Evolutionary conservation across 768 basidiomycete species (phyloP).

Genomic region (Fistulinella prunicolor): DNA sequence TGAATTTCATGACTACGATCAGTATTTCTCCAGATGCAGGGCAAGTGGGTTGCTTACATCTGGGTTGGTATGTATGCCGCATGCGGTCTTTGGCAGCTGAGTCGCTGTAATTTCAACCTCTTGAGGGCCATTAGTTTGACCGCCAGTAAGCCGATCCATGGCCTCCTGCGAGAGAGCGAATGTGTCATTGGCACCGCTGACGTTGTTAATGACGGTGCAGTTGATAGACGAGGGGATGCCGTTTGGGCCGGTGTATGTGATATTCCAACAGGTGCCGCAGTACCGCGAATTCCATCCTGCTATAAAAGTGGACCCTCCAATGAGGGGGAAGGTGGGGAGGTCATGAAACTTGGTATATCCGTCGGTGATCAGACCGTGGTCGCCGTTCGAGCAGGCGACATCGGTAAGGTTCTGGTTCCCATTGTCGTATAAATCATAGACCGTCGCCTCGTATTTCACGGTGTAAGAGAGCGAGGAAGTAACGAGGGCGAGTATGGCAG

Average conservation of each 20-base stretch:
- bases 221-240: constrained; percentile 39
- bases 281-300: constrained; percentile 42
- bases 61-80: constrained; percentile 12
- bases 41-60: too few species aligned
- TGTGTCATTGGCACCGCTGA: constrained; percentile 22
- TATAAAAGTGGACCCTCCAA: constrained; percentile 54
- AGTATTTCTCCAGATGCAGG: too few species aligned
- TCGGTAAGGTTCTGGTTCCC: constrained; percentile 35
- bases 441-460: constrained; percentile 30
- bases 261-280: constrained; percentile 61
- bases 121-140: constrained; percentile 22
- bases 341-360: constrained; percentile 48
- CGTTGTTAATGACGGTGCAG: constrained; percentile 52
- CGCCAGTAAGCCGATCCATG: constrained; percentile 36
- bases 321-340: constrained; percentile 56
- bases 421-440: constrained; percentile 52
- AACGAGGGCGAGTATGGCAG: constrained; percentile 7
- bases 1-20: too few species aligned
- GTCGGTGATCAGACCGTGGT: constrained; percentile 45
- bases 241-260: constrained; percentile 40
- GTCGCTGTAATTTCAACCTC: constrained; percentile 18
- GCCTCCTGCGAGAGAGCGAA: constrained; percentile 38
- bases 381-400: constrained; percentile 52
- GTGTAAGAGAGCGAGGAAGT: constrained; percentile 3
- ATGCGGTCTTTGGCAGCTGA: constrained; percentile 13